Percentiles rank a stretch among this genome's conserved stretches.
Evolutionary conservation across 169 alveolate species (phyloP).

Genomic region (Plasmodium cynomolgi): DNA sequence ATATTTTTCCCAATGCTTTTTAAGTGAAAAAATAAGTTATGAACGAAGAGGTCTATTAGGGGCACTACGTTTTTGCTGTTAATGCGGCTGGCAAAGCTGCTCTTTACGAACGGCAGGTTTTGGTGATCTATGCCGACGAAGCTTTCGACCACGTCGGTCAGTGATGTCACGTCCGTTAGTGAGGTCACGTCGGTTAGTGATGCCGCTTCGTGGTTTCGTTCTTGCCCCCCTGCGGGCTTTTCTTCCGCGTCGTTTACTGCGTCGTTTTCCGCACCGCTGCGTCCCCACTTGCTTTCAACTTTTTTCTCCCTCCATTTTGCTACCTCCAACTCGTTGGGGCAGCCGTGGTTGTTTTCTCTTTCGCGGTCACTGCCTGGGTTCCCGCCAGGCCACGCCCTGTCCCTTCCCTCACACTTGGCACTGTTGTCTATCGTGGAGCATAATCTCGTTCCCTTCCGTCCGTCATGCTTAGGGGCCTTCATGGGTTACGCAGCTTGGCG

Average conservation of each 20-base stretch:
- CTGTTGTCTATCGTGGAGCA: not conserved
- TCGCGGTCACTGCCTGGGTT: not conserved
- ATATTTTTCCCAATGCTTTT: conserved; percentile 56
- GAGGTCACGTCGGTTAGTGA: not conserved
- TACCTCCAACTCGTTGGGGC: not conserved
- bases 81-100: conserved; percentile 7
- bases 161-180: too few relatives aligned
- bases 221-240: conserved; percentile 4
- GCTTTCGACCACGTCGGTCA: conserved; percentile 8
- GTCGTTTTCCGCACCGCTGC: not conserved
- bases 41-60: conserved; percentile 38
- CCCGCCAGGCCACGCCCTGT: not conserved
- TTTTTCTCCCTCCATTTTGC: conserved; percentile 7
- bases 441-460: not conserved
- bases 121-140: conserved; percentile 58
- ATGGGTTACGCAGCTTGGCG: not conserved
- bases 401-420: not conserved
- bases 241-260: not conserved
- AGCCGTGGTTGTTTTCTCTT: conserved; percentile 1
- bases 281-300: not conserved
- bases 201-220: not conserved
- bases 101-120: conserved; percentile 30
- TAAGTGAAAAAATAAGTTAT: conserved; percentile 58
- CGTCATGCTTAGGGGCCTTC: not conserved
- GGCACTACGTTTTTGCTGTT: conserved; percentile 39